Conservation (phyloP, 1,139 yeast species). For the Lodderomyces beijingensis region DNA sequence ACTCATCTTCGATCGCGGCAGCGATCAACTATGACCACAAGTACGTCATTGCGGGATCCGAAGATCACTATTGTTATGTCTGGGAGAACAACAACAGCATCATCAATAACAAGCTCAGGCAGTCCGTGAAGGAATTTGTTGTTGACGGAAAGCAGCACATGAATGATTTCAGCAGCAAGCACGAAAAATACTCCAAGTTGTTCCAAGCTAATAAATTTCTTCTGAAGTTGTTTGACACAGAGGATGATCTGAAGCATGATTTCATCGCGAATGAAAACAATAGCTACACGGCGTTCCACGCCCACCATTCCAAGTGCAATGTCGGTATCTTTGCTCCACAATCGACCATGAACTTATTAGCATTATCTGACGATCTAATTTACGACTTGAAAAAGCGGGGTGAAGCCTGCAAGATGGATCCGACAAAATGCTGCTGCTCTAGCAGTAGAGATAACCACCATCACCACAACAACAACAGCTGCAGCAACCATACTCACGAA, state of each 20-base stretch:
- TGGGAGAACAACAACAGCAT: conserved; percentile 54
- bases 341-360: conserved; percentile 59
- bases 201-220: conserved; percentile 32
- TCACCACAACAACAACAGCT: conserved; percentile 12
- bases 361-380: conserved; percentile 73
- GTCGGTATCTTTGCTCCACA: conserved; percentile 78
- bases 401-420: conserved; percentile 11
- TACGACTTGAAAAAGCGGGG: conserved; percentile 52
- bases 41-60: conserved; percentile 57
- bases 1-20: conserved; percentile 69
- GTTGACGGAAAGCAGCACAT: conserved; percentile 34
- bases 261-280: conserved; percentile 44
- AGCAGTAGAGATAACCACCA: conserved; percentile 18
- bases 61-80: conserved; percentile 67
- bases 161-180: conserved; percentile 27
- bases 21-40: conserved; percentile 52
- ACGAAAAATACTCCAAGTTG: conserved; percentile 28
- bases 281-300: conserved; percentile 67
- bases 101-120: conserved; percentile 35
- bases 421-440: conserved; percentile 5
- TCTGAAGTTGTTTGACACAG: conserved; percentile 24
- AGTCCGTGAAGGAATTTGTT: conserved; percentile 32
- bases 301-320: conserved; percentile 70
- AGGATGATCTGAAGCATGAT: conserved; percentile 19
- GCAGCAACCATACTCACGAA: conserved; percentile 7